Conservation (phyloP, 2,329 filamentous ascomycete species). For the Penicillium sp. region DNA sequence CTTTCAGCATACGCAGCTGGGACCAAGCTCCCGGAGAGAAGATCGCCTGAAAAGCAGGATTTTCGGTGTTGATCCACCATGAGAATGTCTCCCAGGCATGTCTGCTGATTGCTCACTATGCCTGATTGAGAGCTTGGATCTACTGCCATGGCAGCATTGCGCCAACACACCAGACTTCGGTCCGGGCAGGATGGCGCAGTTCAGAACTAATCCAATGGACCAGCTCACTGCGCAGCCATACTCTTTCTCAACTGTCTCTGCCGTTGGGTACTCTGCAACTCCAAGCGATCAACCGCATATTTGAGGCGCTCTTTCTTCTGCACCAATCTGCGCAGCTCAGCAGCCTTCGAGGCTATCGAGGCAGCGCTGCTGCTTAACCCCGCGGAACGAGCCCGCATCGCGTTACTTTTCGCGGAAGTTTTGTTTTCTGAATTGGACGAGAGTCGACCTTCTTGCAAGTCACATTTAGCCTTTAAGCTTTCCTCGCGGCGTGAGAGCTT, state of each 20-base stretch:
- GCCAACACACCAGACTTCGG: not conserved
- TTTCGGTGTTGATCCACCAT: not conserved
- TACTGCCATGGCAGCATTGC: not conserved
- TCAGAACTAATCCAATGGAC: not conserved
- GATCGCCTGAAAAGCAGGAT: not conserved
- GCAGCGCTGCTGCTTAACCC: conserved; percentile 25
- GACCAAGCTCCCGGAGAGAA: not conserved
- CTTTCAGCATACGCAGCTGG: not conserved
- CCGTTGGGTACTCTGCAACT: conserved; percentile 78
- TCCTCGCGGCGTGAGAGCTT: conserved; percentile 80
- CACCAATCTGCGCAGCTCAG: conserved; percentile 65
- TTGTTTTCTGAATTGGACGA: conserved; percentile 41
- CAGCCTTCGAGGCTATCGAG: conserved; percentile 45
- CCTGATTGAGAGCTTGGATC: not conserved
- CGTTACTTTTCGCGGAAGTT: conserved; percentile 19
- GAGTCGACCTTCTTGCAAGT: conserved; percentile 75
- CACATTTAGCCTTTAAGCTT: conserved; percentile 75
- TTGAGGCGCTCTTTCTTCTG: conserved; percentile 82
- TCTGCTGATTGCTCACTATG: not conserved
- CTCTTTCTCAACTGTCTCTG: conserved; percentile 71
- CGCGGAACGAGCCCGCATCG: conserved; percentile 26
- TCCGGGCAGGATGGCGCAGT: not conserved
- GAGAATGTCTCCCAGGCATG: not conserved
- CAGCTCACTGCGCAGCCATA: conserved; percentile 55
- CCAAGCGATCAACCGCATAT: conserved; percentile 81